phyloP scores from a whole-genome alignment of 768 basidiomycete genomes.

The Suillus discolor region DNA sequence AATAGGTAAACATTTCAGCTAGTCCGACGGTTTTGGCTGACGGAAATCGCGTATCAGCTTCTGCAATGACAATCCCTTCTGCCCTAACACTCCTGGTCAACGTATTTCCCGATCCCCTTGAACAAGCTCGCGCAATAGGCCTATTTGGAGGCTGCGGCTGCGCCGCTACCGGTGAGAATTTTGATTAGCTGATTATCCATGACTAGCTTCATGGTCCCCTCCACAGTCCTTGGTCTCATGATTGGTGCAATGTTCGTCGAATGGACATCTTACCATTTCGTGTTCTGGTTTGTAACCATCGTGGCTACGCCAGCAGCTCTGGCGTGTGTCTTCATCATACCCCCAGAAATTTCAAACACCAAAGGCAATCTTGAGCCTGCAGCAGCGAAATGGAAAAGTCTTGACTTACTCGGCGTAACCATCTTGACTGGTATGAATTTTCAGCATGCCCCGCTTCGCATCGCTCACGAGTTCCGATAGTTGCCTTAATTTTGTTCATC shows the following conservation, averaged over 20 bases:
- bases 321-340: slow-evolving; percentile 37
- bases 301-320: slow-evolving; percentile 37
- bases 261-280: slow-evolving; percentile 48
- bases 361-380: neutral
- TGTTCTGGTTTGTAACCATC: slow-evolving; percentile 51
- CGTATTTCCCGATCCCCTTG: slow-evolving; percentile 47
- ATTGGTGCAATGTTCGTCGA: slow-evolving; percentile 47
- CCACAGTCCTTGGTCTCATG: slow-evolving; percentile 42
- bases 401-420: slow-evolving; percentile 43
- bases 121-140: slow-evolving; percentile 51
- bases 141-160: slow-evolving; percentile 49
- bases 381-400: slow-evolving; percentile 28
- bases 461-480: slow-evolving; percentile 12
- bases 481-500: slow-evolving; percentile 36
- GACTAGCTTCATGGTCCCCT: neutral
- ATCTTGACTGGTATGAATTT: slow-evolving; percentile 36
- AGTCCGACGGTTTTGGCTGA: slow-evolving; percentile 5
- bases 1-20: slow-evolving; percentile 33
- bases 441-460: neutral
- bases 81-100: slow-evolving; percentile 51
- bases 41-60: slow-evolving; percentile 31
- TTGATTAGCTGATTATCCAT: neutral
- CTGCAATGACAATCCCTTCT: slow-evolving; percentile 53
- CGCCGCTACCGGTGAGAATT: slow-evolving; percentile 42
- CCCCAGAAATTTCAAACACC: slow-evolving; percentile 21